These are phyloP conservation scores for Diplodia intermedia DNA, from an alignment of 2,329 filamentous ascomycete genomes.

Conservation along the genomic window DNA sequence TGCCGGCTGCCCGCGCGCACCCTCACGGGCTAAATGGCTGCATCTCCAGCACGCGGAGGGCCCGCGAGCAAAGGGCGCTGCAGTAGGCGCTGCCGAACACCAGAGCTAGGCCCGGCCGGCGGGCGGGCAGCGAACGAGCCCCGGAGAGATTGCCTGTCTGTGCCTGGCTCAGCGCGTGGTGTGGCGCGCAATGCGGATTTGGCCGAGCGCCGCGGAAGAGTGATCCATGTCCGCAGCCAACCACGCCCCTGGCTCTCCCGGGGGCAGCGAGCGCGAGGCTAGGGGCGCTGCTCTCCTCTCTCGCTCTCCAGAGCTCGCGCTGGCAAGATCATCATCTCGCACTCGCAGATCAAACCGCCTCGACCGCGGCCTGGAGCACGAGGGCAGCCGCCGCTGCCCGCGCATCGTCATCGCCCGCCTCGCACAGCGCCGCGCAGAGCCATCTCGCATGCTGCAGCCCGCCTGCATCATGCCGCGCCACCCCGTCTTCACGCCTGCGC, in stretches of 20 bases:
- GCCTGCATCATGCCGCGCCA: conserved; percentile 22
- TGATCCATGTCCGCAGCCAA: neutral
- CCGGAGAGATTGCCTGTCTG: conserved; percentile 24
- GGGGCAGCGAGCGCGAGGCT: neutral
- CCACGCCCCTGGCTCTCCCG: conserved; percentile 4
- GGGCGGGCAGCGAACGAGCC: conserved; percentile 14
- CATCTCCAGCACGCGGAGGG: neutral
- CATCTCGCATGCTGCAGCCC: conserved; percentile 18
- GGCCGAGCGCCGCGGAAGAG: neutral
- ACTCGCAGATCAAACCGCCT: conserved; percentile 24
- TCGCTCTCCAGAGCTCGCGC: neutral
- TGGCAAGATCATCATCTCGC: conserved; percentile 22
- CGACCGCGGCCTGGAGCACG: neutral
- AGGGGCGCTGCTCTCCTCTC: neutral
- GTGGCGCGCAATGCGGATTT: conserved; percentile 13
- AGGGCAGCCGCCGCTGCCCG: neutral
- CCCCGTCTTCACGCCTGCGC: conserved; percentile 16
- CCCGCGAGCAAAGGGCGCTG: conserved; percentile 2
- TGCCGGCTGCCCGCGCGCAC: conserved; percentile 8
- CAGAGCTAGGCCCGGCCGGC: neutral
- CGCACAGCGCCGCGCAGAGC: conserved; percentile 11
- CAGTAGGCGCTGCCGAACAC: conserved; percentile 19
- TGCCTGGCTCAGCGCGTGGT: conserved; percentile 21
- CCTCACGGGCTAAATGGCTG: conserved; percentile 17
- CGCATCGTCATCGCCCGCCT: conserved; percentile 7